These are phyloP conservation scores for Penicillium psychrofluorescens DNA, from an alignment of 495 filamentous ascomycete genomes.

Conservation along the genomic window DNA sequence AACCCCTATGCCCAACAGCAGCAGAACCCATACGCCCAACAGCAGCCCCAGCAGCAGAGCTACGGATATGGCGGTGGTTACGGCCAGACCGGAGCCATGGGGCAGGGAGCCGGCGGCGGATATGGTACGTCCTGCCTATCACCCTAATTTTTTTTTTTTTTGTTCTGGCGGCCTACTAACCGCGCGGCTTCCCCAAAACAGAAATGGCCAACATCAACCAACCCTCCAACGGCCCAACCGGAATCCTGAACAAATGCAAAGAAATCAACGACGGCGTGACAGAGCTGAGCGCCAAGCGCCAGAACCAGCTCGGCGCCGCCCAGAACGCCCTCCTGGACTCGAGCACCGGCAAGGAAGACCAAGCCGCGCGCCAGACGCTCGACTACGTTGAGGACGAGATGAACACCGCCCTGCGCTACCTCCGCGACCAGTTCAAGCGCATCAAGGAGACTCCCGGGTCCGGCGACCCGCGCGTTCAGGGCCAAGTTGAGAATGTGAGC, in stretches of 20 bases:
- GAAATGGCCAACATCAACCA: constrained; percentile 60
- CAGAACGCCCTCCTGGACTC: constrained; percentile 39
- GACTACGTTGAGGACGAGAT: constrained; percentile 71
- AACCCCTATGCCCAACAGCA: constrained; percentile 31
- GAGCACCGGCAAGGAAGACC: constrained; percentile 38
- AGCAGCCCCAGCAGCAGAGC: constrained; percentile 15
- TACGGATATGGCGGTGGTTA: constrained; percentile 39
- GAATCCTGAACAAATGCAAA: constrained; percentile 74
- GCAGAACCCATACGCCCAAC: constrained; percentile 31
- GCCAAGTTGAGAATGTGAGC: constrained; percentile 74
- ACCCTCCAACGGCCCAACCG: constrained; percentile 53
- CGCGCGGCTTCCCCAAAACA: constrained; percentile 37
- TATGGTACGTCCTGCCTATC: constrained; percentile 29
- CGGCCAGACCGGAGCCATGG: constrained; percentile 34
- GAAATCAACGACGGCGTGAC: constrained; percentile 66
- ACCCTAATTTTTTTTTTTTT: not conserved
- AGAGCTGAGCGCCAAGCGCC: constrained; percentile 32
- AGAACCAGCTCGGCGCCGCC: constrained; percentile 28
- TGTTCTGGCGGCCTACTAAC: not conserved
- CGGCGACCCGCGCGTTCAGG: constrained; percentile 58
- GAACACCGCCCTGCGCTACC: constrained; percentile 68
- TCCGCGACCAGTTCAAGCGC: constrained; percentile 65
- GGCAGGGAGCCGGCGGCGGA: constrained; percentile 26
- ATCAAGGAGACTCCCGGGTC: constrained; percentile 75
- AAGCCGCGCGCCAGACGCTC: constrained; percentile 31